Conservation (phyloP, 176 grass and related monocot species). For the Phyllostachys edulis region DNA sequence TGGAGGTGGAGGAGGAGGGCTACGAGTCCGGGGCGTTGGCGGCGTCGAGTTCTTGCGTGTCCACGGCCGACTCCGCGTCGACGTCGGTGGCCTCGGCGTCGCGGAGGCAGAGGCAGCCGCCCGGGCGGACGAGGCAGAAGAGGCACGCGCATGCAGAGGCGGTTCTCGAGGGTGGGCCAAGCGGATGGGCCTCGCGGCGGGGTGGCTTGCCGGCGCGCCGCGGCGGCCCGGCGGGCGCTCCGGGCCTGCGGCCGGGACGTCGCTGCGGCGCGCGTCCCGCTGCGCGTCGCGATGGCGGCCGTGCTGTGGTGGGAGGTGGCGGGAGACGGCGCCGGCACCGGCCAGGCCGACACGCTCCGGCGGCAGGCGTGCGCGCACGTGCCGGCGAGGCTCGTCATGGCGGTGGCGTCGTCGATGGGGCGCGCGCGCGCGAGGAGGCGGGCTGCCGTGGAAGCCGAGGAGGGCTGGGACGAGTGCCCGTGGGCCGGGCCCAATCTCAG, state of each 20-base stretch:
- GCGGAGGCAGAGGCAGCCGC: not conserved
- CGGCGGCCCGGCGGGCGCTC: conserved; percentile 13
- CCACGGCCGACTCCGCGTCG: conserved; percentile 37
- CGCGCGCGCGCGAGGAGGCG: conserved; percentile 30
- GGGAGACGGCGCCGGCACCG: not conserved
- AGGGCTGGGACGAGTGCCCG: conserved; percentile 68
- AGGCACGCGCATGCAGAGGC: conserved; percentile 17
- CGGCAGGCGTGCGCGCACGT: conserved; percentile 47
- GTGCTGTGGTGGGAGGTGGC: conserved; percentile 43
- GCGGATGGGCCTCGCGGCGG: conserved; percentile 23
- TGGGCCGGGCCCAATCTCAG: not conserved
- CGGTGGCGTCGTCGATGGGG: conserved; percentile 33
- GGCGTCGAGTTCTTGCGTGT: conserved; percentile 44
- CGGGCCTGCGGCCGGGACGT: not conserved
- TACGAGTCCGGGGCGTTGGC: not conserved
- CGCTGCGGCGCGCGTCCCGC: conserved; percentile 1
- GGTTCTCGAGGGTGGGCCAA: conserved; percentile 44
- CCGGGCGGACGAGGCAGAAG: not conserved
- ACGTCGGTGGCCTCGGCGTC: not conserved
- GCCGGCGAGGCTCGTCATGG: conserved; percentile 28
- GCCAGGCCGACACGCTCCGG: not conserved
- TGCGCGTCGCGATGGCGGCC: conserved; percentile 43
- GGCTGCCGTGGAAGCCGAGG: conserved; percentile 22
- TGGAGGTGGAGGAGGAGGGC: not conserved
- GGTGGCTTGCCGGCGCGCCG: not conserved